Base-by-base conservation (phyloP, 2,329 filamentous ascomycete species). In the Sphaceloma murrayae region DNA sequence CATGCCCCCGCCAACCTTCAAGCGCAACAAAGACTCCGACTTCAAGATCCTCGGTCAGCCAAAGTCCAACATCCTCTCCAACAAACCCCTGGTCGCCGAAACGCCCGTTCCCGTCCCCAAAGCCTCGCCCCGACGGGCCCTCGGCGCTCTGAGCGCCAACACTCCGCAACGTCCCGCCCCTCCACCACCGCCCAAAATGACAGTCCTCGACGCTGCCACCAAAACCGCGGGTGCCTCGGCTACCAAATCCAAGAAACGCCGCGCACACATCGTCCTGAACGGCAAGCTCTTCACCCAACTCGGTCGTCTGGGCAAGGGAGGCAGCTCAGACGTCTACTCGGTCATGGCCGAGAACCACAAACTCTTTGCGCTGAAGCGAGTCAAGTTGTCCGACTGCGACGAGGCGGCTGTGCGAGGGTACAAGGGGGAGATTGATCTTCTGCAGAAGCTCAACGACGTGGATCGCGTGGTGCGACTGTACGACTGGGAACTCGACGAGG, bases 291-390 rank as follows among this genome's bases (percentile, higher is more conserved):
- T 94, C 58, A 91, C 87, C 16, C 76, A 89, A 34, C 75, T 96
- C 50, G 88, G 94, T 60, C 85, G 83, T 53, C 80, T 98, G 52
- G 91, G 91, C 7, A 81, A 88, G 47, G 91, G 91, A 50, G 91
- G 91, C 22, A 95, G 86, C 53, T 88, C 83, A 39, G 88, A 93
- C 57, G 91, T 98, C 1, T 98, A 94, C 62, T 81, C 87, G 34
- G 91, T 98, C 24, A 94, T 94, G 70, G 89, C 91, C 0, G 91
- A 98, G 62, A 96, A 95, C 58, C 88, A 86, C 57, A 93, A 88
- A 61, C 85, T 94, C 63, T 88, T 94, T 63, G 91, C 91, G 1
- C 66, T 98, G 52, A 98, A 98, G 66, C 75, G 86, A 38, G 91
- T 98, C 17, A 85, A 89, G 43, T 72, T 96, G 5, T 87, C 94